Evolutionary conservation across 805 yeast species (phyloP), one percentile per base, ranked within the genome.

Genomic region (Sugiyamaella lignohabitans): DNA sequence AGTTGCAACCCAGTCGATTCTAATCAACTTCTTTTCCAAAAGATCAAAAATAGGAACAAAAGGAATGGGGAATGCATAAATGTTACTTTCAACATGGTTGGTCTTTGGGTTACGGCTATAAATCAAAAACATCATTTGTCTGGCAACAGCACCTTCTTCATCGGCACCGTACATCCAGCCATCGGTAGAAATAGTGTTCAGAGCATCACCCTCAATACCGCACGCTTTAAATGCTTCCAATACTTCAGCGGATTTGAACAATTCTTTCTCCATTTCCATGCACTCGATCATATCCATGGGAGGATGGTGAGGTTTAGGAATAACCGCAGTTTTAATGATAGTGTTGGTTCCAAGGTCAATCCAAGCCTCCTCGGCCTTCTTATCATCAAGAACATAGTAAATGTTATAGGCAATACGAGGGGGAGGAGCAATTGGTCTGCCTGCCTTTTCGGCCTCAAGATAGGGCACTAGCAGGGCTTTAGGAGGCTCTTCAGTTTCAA

Each of bases 131-230:
- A 83, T 89, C 57, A 80, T 70, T 70, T 50, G 53, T 36, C 68
- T 58, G 18, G 66, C 64, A 43, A 53, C 42, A 22, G 48, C 50
- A 3, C 52, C 60, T 60, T 81, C 86, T 50, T 73, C 67, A 60
- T 82, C 88, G 29, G 87, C 80, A 59, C 93, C 94, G 62, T 86
- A 84, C 75, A 84, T 85, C 94, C 95, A 85, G 45, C 88, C 87
- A 61, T 84, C 91, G 27, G 29, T 10, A 59, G 74, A 75, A 56
- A 80, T 75, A 43, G 82, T 79, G 34, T 56, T 46, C 18, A 43
- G 35, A 14, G 42, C 47, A 16, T 46, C 47, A 22, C 53, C 53
- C 27, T 62, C 57, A 49, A 63, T 66, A 61, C 76, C 62, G 65
- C 83, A 73, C 65, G 82, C 82, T 51, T 71, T 84, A 57, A 82